These are phyloP conservation scores for Phragmites australis DNA, from an alignment of 176 grass and related monocot species.

Conservation along the genomic window DNA sequence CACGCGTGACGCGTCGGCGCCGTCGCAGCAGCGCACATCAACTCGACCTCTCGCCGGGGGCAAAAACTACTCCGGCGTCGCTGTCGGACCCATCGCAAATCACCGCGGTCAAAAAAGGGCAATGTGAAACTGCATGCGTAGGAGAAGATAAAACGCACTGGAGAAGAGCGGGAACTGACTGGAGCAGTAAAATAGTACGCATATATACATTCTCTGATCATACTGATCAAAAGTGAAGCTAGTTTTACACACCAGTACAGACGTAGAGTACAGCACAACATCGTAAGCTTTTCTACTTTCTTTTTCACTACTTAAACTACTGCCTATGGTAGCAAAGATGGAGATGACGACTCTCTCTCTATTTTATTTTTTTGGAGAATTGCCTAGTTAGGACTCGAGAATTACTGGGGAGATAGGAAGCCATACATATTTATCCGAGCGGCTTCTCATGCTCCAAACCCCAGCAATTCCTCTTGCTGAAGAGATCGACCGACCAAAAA, in stretches of 20 bases:
- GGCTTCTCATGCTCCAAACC: constrained; percentile 73
- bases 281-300: no score
- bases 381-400: no score
- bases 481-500: background rate
- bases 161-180: no score
- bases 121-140: background rate
- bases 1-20: background rate
- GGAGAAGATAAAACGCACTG: background rate
- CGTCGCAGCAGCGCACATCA: background rate
- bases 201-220: no score
- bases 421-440: constrained; percentile 47
- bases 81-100: background rate
- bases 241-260: constrained; percentile 28
- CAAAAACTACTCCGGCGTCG: background rate
- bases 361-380: no score
- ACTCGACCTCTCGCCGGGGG: background rate
- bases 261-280: background rate
- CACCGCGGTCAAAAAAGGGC: background rate
- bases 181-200: no score
- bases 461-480: constrained; percentile 30
- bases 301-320: no score
- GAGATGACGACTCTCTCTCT: no score
- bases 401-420: constrained; percentile 61
- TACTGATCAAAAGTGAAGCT: no score
- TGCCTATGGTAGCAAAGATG: no score